phyloP scores from a whole-genome alignment of 805 yeast species.

The Blastobotrys chiropterorum region DNA sequence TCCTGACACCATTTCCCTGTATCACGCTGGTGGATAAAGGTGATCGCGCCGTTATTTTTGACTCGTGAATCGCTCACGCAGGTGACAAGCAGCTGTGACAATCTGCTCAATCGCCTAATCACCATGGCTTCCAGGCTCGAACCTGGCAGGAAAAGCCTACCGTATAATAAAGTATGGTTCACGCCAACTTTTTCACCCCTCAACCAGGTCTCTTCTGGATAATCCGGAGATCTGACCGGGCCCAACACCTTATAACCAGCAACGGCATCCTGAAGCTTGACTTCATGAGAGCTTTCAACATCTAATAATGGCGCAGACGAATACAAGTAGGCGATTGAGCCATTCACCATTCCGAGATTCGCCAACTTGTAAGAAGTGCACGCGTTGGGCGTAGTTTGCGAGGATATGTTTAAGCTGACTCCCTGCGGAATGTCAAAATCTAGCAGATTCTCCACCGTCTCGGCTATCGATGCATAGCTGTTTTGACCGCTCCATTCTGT shows the following conservation, averaged over 20 bases:
- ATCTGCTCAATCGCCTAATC: constrained; percentile 52
- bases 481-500: constrained; percentile 79
- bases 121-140: constrained; percentile 83
- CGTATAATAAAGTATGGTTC: constrained; percentile 54
- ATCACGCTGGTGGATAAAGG: constrained; percentile 55
- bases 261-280: constrained; percentile 60
- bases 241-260: constrained; percentile 60
- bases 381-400: constrained; percentile 61
- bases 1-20: constrained; percentile 62
- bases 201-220: constrained; percentile 25
- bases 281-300: constrained; percentile 44
- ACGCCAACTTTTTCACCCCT: constrained; percentile 25
- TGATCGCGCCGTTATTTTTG: constrained; percentile 43
- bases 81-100: constrained; percentile 62
- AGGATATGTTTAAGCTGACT: constrained; percentile 55
- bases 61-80: constrained; percentile 65
- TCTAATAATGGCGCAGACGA: constrained; percentile 52
- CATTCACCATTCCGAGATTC: constrained; percentile 59
- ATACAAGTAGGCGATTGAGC: constrained; percentile 78
- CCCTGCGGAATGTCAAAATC: constrained; percentile 72
- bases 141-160: constrained; percentile 83
- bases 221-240: constrained; percentile 32
- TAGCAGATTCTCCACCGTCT: constrained; percentile 62
- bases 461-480: constrained; percentile 66
- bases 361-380: constrained; percentile 69